Conservation (phyloP, 2,329 filamentous ascomycete species). For the Malbranchea cinnamomea region DNA sequence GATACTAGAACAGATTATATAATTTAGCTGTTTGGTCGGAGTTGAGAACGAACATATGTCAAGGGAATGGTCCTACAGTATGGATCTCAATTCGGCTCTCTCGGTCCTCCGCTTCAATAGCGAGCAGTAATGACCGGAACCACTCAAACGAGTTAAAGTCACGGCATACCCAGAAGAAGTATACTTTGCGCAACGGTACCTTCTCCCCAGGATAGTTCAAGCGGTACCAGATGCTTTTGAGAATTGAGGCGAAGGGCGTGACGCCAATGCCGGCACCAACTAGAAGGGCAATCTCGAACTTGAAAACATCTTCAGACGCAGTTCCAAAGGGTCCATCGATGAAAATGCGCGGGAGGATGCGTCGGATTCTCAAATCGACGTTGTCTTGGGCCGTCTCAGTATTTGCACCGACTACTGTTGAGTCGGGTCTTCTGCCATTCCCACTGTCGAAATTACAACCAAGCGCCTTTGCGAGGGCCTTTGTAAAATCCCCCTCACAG, state of each 20-base stretch:
- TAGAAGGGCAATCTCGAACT: conserved; percentile 37
- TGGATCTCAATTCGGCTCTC: conserved; percentile 79
- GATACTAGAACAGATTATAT: conserved; percentile 36
- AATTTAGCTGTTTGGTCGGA: neutral
- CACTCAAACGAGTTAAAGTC: conserved; percentile 82
- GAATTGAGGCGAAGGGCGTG: conserved; percentile 37
- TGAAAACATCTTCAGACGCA: conserved; percentile 72
- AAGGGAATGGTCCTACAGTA: conserved; percentile 12
- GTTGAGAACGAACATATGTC: neutral
- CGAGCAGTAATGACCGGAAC: conserved; percentile 70
- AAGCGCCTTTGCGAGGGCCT: conserved; percentile 50
- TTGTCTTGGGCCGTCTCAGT: conserved; percentile 35
- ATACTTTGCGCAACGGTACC: conserved; percentile 68
- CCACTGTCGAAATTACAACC: conserved; percentile 55
- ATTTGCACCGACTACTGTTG: conserved; percentile 55
- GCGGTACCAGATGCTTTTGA: conserved; percentile 83
- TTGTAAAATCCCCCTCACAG: conserved; percentile 70
- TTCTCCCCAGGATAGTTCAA: conserved; percentile 69
- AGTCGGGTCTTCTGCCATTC: conserved; percentile 28
- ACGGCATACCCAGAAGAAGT: conserved; percentile 86
- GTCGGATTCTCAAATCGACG: conserved; percentile 55
- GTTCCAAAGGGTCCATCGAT: conserved; percentile 76
- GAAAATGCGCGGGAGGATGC: conserved; percentile 65
- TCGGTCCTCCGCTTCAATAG: conserved; percentile 74
- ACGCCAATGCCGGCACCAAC: conserved; percentile 38